Conservation (phyloP, 108 stramenopile species). For the Schizochytrium sp. region DNA sequence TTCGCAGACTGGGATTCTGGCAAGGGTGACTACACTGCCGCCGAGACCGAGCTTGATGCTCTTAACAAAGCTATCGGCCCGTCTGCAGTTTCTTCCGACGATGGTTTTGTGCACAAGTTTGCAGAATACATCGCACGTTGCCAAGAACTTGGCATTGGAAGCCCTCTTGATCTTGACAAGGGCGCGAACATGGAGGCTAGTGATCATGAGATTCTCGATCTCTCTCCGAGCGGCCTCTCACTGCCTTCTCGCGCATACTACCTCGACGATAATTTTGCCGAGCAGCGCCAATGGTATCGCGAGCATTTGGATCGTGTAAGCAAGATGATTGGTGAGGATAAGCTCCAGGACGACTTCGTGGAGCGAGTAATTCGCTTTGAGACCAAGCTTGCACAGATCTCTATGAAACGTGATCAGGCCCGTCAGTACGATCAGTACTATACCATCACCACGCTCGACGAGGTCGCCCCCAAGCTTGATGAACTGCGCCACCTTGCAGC, state of each 20-base stretch:
- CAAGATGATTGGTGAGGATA: neutral
- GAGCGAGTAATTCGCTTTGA: constrained; percentile 54
- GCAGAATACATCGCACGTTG: constrained; percentile 44
- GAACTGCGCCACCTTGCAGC: neutral
- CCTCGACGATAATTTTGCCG: neutral
- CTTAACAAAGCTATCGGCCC: neutral
- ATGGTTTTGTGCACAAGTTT: neutral
- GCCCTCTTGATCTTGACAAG: neutral
- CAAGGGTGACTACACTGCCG: constrained; percentile 16
- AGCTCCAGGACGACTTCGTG: constrained; percentile 10
- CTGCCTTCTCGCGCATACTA: constrained; percentile 49
- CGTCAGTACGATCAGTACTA: constrained; percentile 53
- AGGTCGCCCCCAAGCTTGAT: neutral
- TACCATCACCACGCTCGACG: constrained; percentile 37
- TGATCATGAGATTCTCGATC: neutral
- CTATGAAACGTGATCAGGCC: constrained; percentile 21
- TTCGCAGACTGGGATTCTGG: constrained; percentile 49
- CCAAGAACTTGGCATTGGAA: constrained; percentile 44
- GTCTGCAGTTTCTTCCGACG: neutral
- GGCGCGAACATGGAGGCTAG: constrained; percentile 22
- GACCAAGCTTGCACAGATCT: constrained; percentile 50
- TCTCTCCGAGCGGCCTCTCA: neutral
- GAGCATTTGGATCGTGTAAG: constrained; percentile 21
- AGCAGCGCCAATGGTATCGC: constrained; percentile 55
- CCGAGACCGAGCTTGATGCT: constrained; percentile 17